Evolutionary conservation across 164 flowering plant genomes (phyloP).

Genomic region (Berberis thunbergii): DNA sequence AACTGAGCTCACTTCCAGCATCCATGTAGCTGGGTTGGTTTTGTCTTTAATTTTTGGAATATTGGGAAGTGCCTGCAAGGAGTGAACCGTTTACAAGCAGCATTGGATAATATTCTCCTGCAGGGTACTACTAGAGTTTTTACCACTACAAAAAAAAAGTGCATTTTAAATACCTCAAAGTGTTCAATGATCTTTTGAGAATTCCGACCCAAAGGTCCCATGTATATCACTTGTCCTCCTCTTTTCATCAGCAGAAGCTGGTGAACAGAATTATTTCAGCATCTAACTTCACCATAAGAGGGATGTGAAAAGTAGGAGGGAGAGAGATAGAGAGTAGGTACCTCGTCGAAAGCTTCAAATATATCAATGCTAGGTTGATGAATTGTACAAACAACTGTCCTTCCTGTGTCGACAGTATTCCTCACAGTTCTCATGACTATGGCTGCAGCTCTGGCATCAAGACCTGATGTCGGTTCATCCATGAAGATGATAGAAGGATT

Average conservation of each 20-base stretch:
- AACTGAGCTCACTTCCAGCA: conserved; percentile 78
- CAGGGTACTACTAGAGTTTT: background rate
- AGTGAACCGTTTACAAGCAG: background rate
- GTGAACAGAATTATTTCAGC: conserved; percentile 2
- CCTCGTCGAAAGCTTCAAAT: conserved; percentile 96
- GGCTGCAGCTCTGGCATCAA: conserved; percentile 94
- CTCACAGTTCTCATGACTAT: conserved; percentile 96
- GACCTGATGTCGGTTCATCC: conserved; percentile 99
- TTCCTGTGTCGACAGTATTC: conserved; percentile 90
- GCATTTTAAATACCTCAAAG: conserved; percentile 48
- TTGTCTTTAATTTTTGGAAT: conserved; percentile 57
- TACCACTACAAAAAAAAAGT: background rate
- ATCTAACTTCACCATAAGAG: background rate
- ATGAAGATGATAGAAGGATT: conserved; percentile 95
- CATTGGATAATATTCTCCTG: background rate
- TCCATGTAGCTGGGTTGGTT: conserved; percentile 85
- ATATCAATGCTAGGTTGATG: conserved; percentile 98
- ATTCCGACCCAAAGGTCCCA: conserved; percentile 77
- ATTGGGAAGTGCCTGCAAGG: conserved; percentile 50
- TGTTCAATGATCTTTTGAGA: conserved; percentile 70
- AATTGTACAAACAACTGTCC: conserved; percentile 95
- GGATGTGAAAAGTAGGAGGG: background rate
- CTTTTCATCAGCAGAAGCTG: conserved; percentile 77
- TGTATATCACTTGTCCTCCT: conserved; percentile 87
- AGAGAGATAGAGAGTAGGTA: conserved; percentile 11